Evolutionary conservation across 208 protist genomes (phyloP).

Genomic region (Crithidia fasciculata): DNA sequence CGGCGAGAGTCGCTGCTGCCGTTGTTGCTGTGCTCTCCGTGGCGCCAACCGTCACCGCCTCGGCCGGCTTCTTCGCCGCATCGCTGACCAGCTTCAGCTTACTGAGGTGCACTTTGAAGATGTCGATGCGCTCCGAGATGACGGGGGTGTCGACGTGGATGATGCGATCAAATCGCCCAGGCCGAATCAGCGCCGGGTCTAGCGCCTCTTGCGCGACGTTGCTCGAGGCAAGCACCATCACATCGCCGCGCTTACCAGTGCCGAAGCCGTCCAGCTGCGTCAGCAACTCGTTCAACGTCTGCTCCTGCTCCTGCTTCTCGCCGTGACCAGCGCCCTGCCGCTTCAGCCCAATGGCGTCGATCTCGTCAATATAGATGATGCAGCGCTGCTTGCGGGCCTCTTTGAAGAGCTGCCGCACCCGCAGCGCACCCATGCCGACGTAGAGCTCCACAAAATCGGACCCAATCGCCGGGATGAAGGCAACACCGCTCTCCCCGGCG

Average conservation of each 20-base stretch:
- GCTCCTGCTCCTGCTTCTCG: slow-evolving; percentile 95
- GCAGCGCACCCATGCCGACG: slow-evolving; percentile 93
- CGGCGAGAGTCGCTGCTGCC: background rate
- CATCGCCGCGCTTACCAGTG: slow-evolving; percentile 58
- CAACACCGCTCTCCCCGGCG: slow-evolving; percentile 89
- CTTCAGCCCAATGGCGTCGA: slow-evolving; percentile 96
- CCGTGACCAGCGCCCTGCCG: slow-evolving; percentile 65
- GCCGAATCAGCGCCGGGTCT: slow-evolving; percentile 91
- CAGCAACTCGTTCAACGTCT: slow-evolving; percentile 98
- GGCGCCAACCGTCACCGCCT: background rate
- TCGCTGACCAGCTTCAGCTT: slow-evolving; percentile 66
- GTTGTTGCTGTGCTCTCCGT: background rate
- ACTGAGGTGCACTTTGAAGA: slow-evolving; percentile 95
- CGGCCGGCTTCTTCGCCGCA: background rate
- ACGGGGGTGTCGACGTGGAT: slow-evolving; percentile 93
- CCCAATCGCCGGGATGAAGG: slow-evolving; percentile 93
- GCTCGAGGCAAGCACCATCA: slow-evolving; percentile 97
- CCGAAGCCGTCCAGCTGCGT: slow-evolving; percentile 97
- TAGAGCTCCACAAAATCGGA: slow-evolving; percentile 98
- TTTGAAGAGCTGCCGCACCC: slow-evolving; percentile 95
- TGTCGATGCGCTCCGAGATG: slow-evolving; percentile 93
- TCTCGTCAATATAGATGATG: slow-evolving; percentile 99
- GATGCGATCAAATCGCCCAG: slow-evolving; percentile 95
- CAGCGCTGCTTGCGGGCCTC: slow-evolving; percentile 94
- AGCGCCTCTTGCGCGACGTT: slow-evolving; percentile 94